These are phyloP conservation scores for Auricularia auricula-judae DNA, from an alignment of 768 basidiomycete species.

Conservation along the genomic window DNA sequence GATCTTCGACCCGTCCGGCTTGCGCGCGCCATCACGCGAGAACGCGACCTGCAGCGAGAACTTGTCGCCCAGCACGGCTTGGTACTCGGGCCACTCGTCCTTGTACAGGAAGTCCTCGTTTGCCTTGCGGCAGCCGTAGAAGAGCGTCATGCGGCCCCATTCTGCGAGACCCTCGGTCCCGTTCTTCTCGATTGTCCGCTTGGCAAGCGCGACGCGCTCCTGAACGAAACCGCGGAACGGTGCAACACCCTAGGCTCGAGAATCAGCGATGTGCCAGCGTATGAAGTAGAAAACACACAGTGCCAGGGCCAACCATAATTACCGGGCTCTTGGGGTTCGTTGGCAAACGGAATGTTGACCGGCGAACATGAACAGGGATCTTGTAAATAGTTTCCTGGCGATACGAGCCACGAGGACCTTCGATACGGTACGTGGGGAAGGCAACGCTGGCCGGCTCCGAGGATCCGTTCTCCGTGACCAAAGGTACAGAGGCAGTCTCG, in stretches of 20 bases:
- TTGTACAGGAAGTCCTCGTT: conserved; percentile 88
- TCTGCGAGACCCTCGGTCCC: conserved; percentile 86
- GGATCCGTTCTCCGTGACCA: conserved; percentile 24
- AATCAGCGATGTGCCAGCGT: not conserved
- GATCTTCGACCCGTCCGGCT: conserved; percentile 86
- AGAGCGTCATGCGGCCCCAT: conserved; percentile 91
- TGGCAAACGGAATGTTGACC: conserved; percentile 93
- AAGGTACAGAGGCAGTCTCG: conserved; percentile 33
- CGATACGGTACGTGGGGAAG: conserved; percentile 70
- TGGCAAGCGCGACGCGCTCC: conserved; percentile 92
- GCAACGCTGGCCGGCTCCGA: conserved; percentile 29
- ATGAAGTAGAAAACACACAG: conserved; percentile 43
- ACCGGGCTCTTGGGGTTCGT: conserved; percentile 98
- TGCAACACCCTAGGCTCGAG: conserved; percentile 70
- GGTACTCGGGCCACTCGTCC: conserved; percentile 90
- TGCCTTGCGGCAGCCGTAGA: conserved; percentile 90
- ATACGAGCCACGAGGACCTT: conserved; percentile 84
- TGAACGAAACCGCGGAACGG: conserved; percentile 99
- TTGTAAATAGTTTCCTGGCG: conserved; percentile 60
- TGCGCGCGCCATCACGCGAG: conserved; percentile 70
- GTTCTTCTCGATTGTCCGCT: conserved; percentile 90
- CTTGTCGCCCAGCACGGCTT: conserved; percentile 79
- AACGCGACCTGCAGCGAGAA: conserved; percentile 84
- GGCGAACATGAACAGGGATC: conserved; percentile 86
- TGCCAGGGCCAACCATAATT: conserved; percentile 98